These are phyloP conservation scores for Pisolithus albus DNA, from an alignment of 768 basidiomycete genomes.

Conservation along the genomic window DNA sequence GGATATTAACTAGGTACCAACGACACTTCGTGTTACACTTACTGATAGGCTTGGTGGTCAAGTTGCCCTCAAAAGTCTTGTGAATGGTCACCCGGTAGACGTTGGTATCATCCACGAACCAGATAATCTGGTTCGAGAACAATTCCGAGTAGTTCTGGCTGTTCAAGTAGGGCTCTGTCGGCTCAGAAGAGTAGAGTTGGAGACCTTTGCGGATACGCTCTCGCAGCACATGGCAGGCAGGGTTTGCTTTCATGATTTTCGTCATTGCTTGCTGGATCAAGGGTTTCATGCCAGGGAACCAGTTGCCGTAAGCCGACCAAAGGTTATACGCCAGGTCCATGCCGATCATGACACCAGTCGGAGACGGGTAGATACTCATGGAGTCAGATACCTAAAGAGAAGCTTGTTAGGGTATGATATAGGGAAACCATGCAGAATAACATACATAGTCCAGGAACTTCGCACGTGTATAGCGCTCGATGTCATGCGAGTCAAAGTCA, in stretches of 20 bases:
- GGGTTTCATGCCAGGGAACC: constrained; percentile 99
- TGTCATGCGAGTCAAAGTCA: constrained; percentile 98
- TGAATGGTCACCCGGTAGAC: constrained; percentile 99
- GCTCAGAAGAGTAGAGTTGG: constrained; percentile 97
- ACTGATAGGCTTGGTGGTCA: constrained; percentile 99
- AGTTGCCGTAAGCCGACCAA: constrained; percentile 98
- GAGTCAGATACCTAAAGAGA: constrained; percentile 74
- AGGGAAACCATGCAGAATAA: constrained; percentile 2
- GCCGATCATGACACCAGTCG: constrained; percentile 97
- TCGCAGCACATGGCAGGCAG: constrained; percentile 92
- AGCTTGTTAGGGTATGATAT: not conserved
- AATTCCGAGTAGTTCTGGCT: constrained; percentile 96
- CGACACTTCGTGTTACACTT: constrained; percentile 17
- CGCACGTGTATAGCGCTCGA: constrained; percentile 96
- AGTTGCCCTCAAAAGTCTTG: constrained; percentile 99
- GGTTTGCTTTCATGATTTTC: constrained; percentile 99
- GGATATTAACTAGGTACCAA: not conserved
- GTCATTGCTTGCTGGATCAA: constrained; percentile 98
- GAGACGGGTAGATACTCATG: constrained; percentile 99
- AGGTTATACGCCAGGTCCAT: constrained; percentile 98
- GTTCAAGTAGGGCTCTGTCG: constrained; percentile 98
- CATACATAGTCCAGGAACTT: constrained; percentile 97
- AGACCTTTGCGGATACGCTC: constrained; percentile 99
- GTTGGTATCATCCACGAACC: constrained; percentile 99
- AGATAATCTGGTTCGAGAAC: constrained; percentile 98